Evolutionary conservation across 345 rosid species (phyloP).

Genomic region (Geranium rotundifolium): DNA sequence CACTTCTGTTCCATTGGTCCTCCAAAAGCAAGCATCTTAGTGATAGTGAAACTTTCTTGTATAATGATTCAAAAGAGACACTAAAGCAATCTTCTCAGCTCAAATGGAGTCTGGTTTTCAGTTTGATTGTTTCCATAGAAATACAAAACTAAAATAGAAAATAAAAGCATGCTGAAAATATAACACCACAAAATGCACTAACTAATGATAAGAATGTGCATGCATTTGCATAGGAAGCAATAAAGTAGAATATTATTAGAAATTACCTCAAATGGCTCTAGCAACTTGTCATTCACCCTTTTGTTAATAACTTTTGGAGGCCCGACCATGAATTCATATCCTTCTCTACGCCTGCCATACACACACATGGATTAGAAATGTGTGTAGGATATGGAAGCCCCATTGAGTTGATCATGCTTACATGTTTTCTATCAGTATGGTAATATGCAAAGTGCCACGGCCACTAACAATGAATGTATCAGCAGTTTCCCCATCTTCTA

Average conservation of each 20-base stretch:
- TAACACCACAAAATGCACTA: too few relatives aligned
- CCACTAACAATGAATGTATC: conserved; percentile 92
- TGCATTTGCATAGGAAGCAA: neutral
- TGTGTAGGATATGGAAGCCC: conserved; percentile 7
- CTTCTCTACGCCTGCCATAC: conserved; percentile 86
- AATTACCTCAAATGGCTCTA: conserved; percentile 83
- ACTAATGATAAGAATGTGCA: too few relatives aligned
- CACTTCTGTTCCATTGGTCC: too few relatives aligned
- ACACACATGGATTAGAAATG: conserved; percentile 10
- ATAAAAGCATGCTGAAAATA: too few relatives aligned
- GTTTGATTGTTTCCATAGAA: neutral
- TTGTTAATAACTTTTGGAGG: conserved; percentile 95
- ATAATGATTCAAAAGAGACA: too few relatives aligned
- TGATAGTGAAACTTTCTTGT: too few relatives aligned
- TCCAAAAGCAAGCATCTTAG: too few relatives aligned
- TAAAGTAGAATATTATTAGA: conserved; percentile 9
- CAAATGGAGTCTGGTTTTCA: neutral
- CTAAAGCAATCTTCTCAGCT: neutral
- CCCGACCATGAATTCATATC: conserved; percentile 96
- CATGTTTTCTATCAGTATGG: conserved; percentile 92
- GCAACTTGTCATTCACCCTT: conserved; percentile 57
- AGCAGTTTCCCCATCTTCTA: conserved; percentile 95
- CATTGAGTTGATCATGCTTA: conserved; percentile 28
- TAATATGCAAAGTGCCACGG: conserved; percentile 93
- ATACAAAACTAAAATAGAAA: too few relatives aligned